A percentile compares a stretch with the other conserved stretches of the same genome.
Conservation (phyloP, 1,284 basidiomycete species). For the Acaromyces ingoldii region DNA sequence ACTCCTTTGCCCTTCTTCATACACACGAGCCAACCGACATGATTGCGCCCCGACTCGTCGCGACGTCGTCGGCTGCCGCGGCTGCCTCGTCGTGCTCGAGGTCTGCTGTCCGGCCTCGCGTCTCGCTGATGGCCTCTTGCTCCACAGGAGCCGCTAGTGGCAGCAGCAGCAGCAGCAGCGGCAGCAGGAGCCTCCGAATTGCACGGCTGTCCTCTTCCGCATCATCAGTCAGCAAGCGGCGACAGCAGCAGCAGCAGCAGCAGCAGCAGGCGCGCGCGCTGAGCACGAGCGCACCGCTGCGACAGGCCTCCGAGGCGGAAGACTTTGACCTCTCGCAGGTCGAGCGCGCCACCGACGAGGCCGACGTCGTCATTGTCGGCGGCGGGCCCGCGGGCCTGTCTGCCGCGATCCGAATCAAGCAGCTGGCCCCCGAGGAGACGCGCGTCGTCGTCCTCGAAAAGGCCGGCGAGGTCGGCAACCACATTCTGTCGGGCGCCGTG, state of each 20-base stretch:
- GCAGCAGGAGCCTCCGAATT: background rate
- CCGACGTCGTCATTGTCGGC: slow-evolving; percentile 95
- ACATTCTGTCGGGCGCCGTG: slow-evolving; percentile 92
- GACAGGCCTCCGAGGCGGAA: slow-evolving; percentile 28
- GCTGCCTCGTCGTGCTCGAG: background rate
- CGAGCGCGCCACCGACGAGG: slow-evolving; percentile 58
- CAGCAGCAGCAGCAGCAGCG: no score
- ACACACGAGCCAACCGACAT: background rate
- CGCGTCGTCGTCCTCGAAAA: slow-evolving; percentile 94
- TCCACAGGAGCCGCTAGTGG: no score
- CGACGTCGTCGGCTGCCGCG: background rate
- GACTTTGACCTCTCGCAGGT: slow-evolving; percentile 44
- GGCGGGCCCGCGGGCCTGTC: slow-evolving; percentile 90
- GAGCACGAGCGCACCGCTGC: slow-evolving; percentile 15
- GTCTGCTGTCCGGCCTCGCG: no score
- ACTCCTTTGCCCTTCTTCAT: no score
- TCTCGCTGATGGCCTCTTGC: no score
- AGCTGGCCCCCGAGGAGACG: slow-evolving; percentile 80
- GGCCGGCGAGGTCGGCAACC: slow-evolving; percentile 84
- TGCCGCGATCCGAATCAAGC: slow-evolving; percentile 93
- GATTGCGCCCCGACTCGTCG: background rate
- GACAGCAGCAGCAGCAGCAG: background rate
- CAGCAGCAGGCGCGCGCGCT: slow-evolving; percentile 10
- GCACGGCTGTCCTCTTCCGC: background rate
- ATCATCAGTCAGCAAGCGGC: background rate